Evolutionary conservation across 805 yeast genomes (phyloP).

Genomic region (Yamadazyma ubonensis): DNA sequence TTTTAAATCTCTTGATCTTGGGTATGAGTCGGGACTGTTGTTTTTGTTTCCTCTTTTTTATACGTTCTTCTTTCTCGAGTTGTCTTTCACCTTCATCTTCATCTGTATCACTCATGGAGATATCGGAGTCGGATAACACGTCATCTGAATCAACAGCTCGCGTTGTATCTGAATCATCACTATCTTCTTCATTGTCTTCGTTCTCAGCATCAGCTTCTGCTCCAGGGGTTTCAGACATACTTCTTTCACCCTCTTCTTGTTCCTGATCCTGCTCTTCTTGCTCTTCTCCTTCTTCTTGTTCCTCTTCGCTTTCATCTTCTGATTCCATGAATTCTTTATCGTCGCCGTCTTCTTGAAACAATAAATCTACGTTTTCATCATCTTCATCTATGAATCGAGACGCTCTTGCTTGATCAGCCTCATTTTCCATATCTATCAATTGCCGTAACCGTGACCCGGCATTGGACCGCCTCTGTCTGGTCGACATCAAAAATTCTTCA

Average conservation of each 20-base stretch:
- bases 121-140: slow-evolving; percentile 55
- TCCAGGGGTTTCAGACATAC: slow-evolving; percentile 13
- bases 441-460: slow-evolving; percentile 85
- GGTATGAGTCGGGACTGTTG: slow-evolving; percentile 24
- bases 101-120: slow-evolving; percentile 50
- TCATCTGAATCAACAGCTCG: slow-evolving; percentile 42
- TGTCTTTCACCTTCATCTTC: slow-evolving; percentile 72
- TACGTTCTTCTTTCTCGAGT: slow-evolving; percentile 45
- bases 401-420: slow-evolving; percentile 27
- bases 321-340: slow-evolving; percentile 31
- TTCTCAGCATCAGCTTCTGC: slow-evolving; percentile 15
- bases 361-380: slow-evolving; percentile 69
- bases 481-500: slow-evolving; percentile 55
- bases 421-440: slow-evolving; percentile 71
- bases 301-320: slow-evolving; percentile 22
- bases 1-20: slow-evolving; percentile 32
- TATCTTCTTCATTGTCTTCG: slow-evolving; percentile 13
- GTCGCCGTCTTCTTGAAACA: slow-evolving; percentile 57
- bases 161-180: slow-evolving; percentile 15
- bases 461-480: slow-evolving; percentile 76
- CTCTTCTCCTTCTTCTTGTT: slow-evolving; percentile 17
- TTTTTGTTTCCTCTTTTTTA: slow-evolving; percentile 29
- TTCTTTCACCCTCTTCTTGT: slow-evolving; percentile 20
- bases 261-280: slow-evolving; percentile 17
- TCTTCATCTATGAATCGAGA: slow-evolving; percentile 50